Evolutionary conservation across 768 basidiomycete genomes (phyloP).

Genomic region (Mycena latifolia): DNA sequence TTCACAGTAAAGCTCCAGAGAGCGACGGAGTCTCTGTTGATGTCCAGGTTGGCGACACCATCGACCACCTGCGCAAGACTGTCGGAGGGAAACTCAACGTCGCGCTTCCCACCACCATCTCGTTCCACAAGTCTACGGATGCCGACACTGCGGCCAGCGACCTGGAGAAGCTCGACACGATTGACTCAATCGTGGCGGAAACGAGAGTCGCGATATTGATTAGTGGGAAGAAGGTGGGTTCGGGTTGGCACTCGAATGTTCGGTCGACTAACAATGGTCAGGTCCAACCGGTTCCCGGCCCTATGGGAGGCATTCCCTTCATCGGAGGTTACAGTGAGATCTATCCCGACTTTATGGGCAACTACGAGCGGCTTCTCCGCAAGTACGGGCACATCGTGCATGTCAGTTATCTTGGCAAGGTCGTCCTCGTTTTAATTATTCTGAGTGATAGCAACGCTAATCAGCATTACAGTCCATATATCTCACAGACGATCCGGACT

Average conservation of each 20-base stretch:
- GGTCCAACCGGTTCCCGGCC: constrained; percentile 31
- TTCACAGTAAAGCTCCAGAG: constrained; percentile 26
- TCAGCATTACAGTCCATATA: no score
- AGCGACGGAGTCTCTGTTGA: constrained; percentile 20
- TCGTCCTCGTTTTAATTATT: background rate
- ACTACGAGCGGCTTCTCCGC: constrained; percentile 30
- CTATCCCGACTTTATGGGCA: constrained; percentile 35
- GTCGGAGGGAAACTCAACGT: constrained; percentile 25
- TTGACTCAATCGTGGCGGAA: background rate
- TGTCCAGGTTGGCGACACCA: background rate
- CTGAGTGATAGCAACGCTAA: no score
- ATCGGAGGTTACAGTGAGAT: constrained; percentile 34
- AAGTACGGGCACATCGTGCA: constrained; percentile 34
- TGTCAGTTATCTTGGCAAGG: constrained; percentile 30
- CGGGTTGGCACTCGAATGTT: background rate
- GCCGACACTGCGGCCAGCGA: background rate
- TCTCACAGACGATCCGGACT: constrained; percentile 25
- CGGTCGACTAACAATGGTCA: background rate
- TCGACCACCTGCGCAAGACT: constrained; percentile 21
- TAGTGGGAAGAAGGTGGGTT: constrained; percentile 4
- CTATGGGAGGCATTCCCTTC: constrained; percentile 28
- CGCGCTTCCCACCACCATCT: constrained; percentile 12
- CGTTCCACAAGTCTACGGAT: constrained; percentile 23
- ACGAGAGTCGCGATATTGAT: background rate
- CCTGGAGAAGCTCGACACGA: background rate